Evolutionary conservation across 2,329 filamentous ascomycete species (phyloP), one percentile per base, ranked within the genome.

Genomic region (Calonectria henricotiae): DNA sequence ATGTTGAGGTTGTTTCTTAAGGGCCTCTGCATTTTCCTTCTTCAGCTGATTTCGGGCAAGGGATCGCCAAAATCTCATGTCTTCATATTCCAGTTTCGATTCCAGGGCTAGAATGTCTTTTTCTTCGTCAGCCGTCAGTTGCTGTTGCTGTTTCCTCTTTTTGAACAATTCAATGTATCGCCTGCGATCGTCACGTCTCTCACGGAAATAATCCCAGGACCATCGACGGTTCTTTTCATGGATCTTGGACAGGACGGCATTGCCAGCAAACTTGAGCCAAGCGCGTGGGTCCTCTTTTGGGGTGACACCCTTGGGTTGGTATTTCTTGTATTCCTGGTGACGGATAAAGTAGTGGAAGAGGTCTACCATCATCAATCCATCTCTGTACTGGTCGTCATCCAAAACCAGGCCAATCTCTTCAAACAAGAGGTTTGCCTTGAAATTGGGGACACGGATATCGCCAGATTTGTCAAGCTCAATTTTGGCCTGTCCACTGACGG

Each of bases 361-460:
- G 80, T 99, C 96, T 2, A 98, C 93, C 86, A 99, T 93, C 96
- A 99, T 99, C 69, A 99, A 85, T 5, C 93, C 94, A 83, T 99
- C 96, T 35, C 97, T 93, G 80, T 99, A 99, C 81, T 99, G 96
- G 74, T 98, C 91, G 74, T 99, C 96, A 76, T 99, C 97, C 37
- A 99, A 88, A n/a, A 98, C 94, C 73, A 99, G 92, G 62, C 97
- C 96, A 69, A 99, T 95, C 79, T 99, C 97, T 79, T 99, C 96
- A 77, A 99, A 99, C 1, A 98, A 85, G 20, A 99, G 84, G 44
- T 93, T 93, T 32, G 95, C 94, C 82, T 98, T 98, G 85, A 96
- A 92, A 78, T 96, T 96, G 3, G 96, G 94, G 17, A 89, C 87
- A 68, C 94, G 91, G 32, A 89, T 83, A 75, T 94, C 93, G 30